These are phyloP conservation scores for Cucumis melo DNA, from an alignment of 306 rosid species.

Conservation along the genomic window DNA sequence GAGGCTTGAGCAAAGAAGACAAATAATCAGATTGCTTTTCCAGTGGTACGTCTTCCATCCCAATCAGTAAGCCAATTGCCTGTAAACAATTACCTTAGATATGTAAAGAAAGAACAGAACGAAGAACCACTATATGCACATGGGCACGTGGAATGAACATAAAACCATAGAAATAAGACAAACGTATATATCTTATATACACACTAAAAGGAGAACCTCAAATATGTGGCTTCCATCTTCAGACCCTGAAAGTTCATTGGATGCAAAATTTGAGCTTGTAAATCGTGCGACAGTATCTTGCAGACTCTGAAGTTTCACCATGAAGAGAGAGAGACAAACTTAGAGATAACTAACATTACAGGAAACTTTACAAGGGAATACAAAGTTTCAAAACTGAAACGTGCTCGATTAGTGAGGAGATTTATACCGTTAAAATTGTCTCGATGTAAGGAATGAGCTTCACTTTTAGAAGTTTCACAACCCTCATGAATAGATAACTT, in stretches of 20 bases:
- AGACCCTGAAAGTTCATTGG: conserved; percentile 48
- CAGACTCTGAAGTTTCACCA: conserved; percentile 45
- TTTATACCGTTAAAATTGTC: conserved; percentile 73
- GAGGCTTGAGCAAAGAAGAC: conserved; percentile 83
- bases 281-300: conserved; percentile 59
- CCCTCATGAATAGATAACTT: conserved; percentile 88
- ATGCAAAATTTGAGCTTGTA: conserved; percentile 43
- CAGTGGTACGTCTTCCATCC: conserved; percentile 79
- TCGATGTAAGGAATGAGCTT: conserved; percentile 82
- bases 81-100: conserved; percentile 20
- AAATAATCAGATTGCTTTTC: conserved; percentile 85
- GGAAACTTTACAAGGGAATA: background rate
- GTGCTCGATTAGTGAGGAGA: background rate
- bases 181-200: background rate
- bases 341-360: background rate
- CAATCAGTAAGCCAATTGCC: conserved; percentile 95
- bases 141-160: background rate
- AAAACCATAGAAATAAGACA: background rate
- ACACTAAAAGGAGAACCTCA: conserved; percentile 41
- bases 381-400: background rate
- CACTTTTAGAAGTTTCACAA: conserved; percentile 72
- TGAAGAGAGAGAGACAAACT: conserved; percentile 12
- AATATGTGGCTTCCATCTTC: conserved; percentile 98
- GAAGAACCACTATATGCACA: background rate
- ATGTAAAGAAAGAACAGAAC: conserved; percentile 13